phyloP scores from a whole-genome alignment of 495 filamentous ascomycete species.

The Hypoxylon fuscum region DNA sequence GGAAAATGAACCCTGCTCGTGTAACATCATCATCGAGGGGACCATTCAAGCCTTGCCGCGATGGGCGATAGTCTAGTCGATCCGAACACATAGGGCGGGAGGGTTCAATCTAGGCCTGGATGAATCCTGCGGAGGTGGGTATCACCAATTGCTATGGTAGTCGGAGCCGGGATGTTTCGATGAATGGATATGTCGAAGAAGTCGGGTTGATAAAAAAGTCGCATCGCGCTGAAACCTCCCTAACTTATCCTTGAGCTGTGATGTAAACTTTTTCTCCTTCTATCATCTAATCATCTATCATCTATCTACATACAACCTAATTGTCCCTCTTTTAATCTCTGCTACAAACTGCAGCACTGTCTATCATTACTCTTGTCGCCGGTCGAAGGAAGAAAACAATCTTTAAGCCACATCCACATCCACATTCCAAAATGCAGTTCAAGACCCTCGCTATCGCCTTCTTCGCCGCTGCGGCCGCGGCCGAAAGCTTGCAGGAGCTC shows the following conservation, averaged over 20 bases:
- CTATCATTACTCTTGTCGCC: conserved; percentile 48
- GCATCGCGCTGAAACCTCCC: conserved; percentile 7
- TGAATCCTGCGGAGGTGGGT: conserved; percentile 30
- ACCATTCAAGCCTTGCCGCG: conserved; percentile 11
- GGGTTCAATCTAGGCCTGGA: conserved; percentile 5
- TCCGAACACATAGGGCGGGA: neutral
- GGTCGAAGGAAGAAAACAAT: conserved; percentile 24
- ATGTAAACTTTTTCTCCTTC: conserved; percentile 21
- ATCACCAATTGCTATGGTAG: conserved; percentile 3
- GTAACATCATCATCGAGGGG: conserved; percentile 16
- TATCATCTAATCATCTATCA: neutral
- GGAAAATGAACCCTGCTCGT: conserved; percentile 10
- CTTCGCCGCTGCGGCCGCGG: conserved; percentile 28
- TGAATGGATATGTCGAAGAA: neutral
- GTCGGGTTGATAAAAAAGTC: conserved; percentile 3
- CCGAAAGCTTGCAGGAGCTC: conserved; percentile 30
- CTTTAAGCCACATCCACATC: conserved; percentile 1
- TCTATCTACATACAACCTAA: neutral
- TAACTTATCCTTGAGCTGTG: conserved; percentile 12
- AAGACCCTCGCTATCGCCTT: conserved; percentile 30
- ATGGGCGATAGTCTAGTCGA: conserved; percentile 16
- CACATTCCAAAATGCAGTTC: conserved; percentile 37
- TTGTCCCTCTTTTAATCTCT: conserved; percentile 6
- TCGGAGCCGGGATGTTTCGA: conserved; percentile 16
- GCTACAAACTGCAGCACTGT: neutral